Base-by-base conservation (phyloP, 495 filamentous ascomycete species). In the Letharia columbiana region DNA sequence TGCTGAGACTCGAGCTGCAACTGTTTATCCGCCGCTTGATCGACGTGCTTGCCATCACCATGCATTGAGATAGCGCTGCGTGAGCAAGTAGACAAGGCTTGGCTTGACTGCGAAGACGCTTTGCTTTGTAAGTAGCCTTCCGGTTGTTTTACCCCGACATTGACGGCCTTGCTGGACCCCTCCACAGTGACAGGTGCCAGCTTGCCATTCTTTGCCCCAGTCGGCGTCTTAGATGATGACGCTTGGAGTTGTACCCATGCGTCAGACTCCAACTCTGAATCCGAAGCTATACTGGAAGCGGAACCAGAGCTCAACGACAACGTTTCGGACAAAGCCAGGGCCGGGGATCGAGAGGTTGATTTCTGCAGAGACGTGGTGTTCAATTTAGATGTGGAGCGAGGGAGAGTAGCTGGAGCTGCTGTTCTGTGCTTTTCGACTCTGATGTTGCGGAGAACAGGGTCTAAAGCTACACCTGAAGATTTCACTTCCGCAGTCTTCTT, bases 281-380 rank as follows among this genome's bases (percentile, higher is more conserved):
- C 37, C 4, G 35, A 2, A 11, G 47, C 63, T 20, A 42, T 47
- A 42, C 33, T 40, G 40, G 65, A 67, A 39, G 44, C 60, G 31
- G 33, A 49, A 37, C 28, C 61, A 17, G 47, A 64, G 11, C 45
- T 61, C 44, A 52, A 12, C 2, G 64, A 66, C 3, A 18, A 18
- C 9, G 44, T 41, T n/a, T 33, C 47, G 7, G 28, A 47, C 35
- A 61, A 33, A 20, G 59, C 20, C 45, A 20, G 39, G 18, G 58
- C 64, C 12, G 64, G 59, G 9, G 64, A 61, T 33, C 59, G 58
- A 61, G 64, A 64, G 15, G 12, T 64, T 41, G 65, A 62, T 31
- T 63, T 50, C 23, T 70, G 52, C 56, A 33, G 28, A 37, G 65
- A 23, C 20, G 39, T 41, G 3, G 18, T 42, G 33, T 15, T 23